phyloP scores from a whole-genome alignment of 2,329 filamentous ascomycete species.

The Exophiala xenobiotica region DNA sequence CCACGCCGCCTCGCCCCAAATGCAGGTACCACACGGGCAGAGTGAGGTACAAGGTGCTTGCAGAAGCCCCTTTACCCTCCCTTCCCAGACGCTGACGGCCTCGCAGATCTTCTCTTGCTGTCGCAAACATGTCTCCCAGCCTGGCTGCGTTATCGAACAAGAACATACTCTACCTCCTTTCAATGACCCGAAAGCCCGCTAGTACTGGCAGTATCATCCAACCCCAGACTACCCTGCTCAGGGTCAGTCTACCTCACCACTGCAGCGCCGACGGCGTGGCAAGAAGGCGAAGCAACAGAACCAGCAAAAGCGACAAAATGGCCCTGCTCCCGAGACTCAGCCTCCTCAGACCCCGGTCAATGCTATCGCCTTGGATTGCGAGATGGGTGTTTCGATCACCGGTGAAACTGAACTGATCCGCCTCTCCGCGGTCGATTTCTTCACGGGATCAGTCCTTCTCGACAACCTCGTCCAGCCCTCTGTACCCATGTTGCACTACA shows the following conservation, averaged over 20 bases:
- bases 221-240: slow-evolving; percentile 2
- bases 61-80: background rate
- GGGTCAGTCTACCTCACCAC: too few species aligned
- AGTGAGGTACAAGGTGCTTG: slow-evolving; percentile 7
- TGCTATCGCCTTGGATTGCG: slow-evolving; percentile 54
- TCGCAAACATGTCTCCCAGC: slow-evolving; percentile 5
- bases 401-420: slow-evolving; percentile 55
- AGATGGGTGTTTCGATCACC: slow-evolving; percentile 51
- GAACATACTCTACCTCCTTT: slow-evolving; percentile 4
- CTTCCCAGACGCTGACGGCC: too few species aligned
- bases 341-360: background rate
- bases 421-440: slow-evolving; percentile 53
- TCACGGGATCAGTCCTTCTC: slow-evolving; percentile 48
- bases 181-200: slow-evolving; percentile 1
- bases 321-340: background rate
- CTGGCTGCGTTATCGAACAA: slow-evolving; percentile 7
- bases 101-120: slow-evolving; percentile 17
- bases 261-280: background rate
- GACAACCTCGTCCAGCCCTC: slow-evolving; percentile 53
- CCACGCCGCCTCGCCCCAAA: background rate
- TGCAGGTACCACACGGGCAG: slow-evolving; percentile 9
- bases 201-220: slow-evolving; percentile 12
- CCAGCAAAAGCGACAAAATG: background rate
- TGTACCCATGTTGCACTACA: slow-evolving; percentile 49
- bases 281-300: background rate